These are phyloP conservation scores for Ophiostoma sp. DNA, from an alignment of 2,329 filamentous ascomycete species.

Conservation along the genomic window DNA sequence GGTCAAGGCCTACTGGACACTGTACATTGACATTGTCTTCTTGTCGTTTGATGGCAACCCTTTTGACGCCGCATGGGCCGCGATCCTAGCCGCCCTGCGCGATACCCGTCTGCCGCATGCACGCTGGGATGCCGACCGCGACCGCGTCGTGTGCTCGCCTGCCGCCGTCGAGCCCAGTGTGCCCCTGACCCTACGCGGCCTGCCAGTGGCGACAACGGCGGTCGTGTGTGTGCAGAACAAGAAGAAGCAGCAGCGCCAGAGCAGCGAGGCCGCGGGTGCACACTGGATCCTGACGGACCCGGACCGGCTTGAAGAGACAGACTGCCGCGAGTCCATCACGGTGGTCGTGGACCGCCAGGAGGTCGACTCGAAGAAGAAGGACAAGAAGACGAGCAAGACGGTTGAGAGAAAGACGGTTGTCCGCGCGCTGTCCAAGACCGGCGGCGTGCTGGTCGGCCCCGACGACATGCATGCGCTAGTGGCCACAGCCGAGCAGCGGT, in stretches of 20 bases:
- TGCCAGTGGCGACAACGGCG: slow-evolving; percentile 73
- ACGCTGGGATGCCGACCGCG: slow-evolving; percentile 76
- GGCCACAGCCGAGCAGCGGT: slow-evolving; percentile 56
- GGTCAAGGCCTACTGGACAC: slow-evolving; percentile 84
- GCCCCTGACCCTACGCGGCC: slow-evolving; percentile 54
- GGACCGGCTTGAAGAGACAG: slow-evolving; percentile 79
- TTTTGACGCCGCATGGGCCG: slow-evolving; percentile 85
- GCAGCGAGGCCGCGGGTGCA: slow-evolving; percentile 34
- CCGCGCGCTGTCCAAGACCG: slow-evolving; percentile 73
- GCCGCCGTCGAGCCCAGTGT: slow-evolving; percentile 31
- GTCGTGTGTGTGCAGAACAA: slow-evolving; percentile 58
- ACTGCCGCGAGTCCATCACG: slow-evolving; percentile 78
- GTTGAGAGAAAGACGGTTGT: slow-evolving; percentile 49
- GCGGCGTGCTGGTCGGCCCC: slow-evolving; percentile 64
- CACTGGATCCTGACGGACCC: slow-evolving; percentile 82
- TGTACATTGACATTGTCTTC: slow-evolving; percentile 94
- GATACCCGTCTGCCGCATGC: slow-evolving; percentile 73
- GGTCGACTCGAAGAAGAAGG: slow-evolving; percentile 17
- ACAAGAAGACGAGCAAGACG: slow-evolving; percentile 21
- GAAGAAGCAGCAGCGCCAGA: slow-evolving; percentile 48
- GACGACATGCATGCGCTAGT: slow-evolving; percentile 57
- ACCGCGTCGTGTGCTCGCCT: slow-evolving; percentile 68
- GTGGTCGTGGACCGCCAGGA: slow-evolving; percentile 64
- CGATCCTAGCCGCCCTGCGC: slow-evolving; percentile 71
- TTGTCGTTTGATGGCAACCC: slow-evolving; percentile 88